phyloP scores from a whole-genome alignment of 1,284 basidiomycete species.

The Trichosporon ovoides region DNA sequence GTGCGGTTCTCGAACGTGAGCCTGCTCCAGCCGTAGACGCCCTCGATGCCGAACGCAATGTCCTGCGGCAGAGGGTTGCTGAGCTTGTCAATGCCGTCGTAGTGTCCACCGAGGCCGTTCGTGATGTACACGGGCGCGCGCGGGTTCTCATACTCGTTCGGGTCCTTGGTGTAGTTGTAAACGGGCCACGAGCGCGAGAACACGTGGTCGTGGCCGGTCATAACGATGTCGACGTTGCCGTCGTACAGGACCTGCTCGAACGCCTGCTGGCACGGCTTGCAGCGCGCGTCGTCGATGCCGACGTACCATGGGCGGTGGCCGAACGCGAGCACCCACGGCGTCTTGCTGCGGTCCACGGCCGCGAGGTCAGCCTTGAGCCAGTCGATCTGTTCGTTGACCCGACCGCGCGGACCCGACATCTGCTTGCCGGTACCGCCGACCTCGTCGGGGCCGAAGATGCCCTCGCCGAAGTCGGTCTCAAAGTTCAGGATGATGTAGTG shows the following conservation, averaged over 20 bases:
- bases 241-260: conserved; percentile 44
- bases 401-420: conserved; percentile 21
- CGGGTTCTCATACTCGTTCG: conserved; percentile 30
- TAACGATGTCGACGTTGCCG: conserved; percentile 41
- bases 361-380: conserved; percentile 38
- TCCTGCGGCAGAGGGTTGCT: conserved; percentile 23
- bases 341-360: conserved; percentile 41
- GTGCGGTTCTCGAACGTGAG: conserved; percentile 41
- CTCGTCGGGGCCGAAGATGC: conserved; percentile 24
- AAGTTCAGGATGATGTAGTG: conserved; percentile 31
- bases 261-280: conserved; percentile 33
- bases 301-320: conserved; percentile 40
- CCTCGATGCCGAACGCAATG: conserved; percentile 28
- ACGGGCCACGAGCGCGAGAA: conserved; percentile 38
- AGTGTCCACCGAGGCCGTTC: conserved; percentile 41
- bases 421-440: conserved; percentile 24
- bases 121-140: conserved; percentile 31
- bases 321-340: conserved; percentile 46
- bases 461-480: conserved; percentile 33
- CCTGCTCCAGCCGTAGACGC: conserved; percentile 34
- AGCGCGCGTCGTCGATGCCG: conserved; percentile 21
- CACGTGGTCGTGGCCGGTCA: conserved; percentile 44
- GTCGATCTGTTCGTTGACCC: conserved; percentile 26
- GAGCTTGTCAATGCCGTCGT: conserved; percentile 36
- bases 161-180: conserved; percentile 33